Percentiles rank a stretch among this genome's conserved stretches.
These are phyloP conservation scores for Pythium scleroteichum DNA, from an alignment of 352 stramenopile genomes.

Conservation along the genomic window DNA sequence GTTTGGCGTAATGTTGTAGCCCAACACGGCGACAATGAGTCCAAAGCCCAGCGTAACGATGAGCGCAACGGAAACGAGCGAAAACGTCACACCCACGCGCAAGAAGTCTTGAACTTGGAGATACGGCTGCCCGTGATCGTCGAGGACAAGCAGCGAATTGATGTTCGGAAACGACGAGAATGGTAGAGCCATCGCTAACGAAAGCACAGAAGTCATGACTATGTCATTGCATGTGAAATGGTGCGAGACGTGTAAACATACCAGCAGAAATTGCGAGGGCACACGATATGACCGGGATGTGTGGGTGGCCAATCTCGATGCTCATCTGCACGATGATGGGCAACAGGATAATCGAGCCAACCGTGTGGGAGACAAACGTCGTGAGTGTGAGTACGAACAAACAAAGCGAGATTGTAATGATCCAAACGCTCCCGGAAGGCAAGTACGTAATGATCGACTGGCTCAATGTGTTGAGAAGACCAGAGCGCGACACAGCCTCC, in stretches of 20 bases:
- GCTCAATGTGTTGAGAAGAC: slow-evolving; percentile 80
- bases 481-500: slow-evolving; percentile 84
- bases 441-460: slow-evolving; percentile 81
- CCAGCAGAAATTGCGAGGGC: slow-evolving; percentile 87
- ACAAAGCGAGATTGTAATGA: slow-evolving; percentile 88
- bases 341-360: slow-evolving; percentile 91
- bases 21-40: slow-evolving; percentile 82
- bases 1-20: slow-evolving; percentile 68
- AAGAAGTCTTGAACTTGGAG: slow-evolving; percentile 88
- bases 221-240: not conserved
- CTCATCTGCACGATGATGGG: slow-evolving; percentile 92
- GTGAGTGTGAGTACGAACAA: slow-evolving; percentile 85
- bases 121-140: slow-evolving; percentile 88
- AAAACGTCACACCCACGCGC: slow-evolving; percentile 84
- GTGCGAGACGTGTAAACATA: slow-evolving; percentile 28
- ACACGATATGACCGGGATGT: slow-evolving; percentile 86
- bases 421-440: slow-evolving; percentile 79
- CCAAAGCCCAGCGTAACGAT: slow-evolving; percentile 87
- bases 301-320: slow-evolving; percentile 82
- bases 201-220: not conserved
- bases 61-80: slow-evolving; percentile 77
- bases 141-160: slow-evolving; percentile 89
- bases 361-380: slow-evolving; percentile 93
- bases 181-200: slow-evolving; percentile 83
- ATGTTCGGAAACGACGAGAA: slow-evolving; percentile 94